phyloP scores from a whole-genome alignment of 345 rosid species.

The Excoecaria agallocha region DNA sequence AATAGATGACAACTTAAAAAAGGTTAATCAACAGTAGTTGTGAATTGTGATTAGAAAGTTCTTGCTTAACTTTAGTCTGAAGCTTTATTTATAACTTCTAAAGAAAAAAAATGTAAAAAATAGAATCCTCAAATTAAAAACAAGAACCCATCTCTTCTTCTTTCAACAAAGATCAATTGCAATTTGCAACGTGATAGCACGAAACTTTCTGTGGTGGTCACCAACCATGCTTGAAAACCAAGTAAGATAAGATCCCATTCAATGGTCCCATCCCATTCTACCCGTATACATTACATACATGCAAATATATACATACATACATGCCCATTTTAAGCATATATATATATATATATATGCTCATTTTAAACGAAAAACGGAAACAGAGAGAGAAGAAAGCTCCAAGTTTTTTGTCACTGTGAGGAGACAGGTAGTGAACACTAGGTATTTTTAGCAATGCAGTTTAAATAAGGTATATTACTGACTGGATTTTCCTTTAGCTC shows the following conservation, averaged over 20 bases:
- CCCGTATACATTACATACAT: neutral
- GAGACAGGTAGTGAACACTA: slow-evolving; percentile 17
- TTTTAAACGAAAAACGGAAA: neutral
- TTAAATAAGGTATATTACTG: slow-evolving; percentile 8
- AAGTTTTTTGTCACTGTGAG: slow-evolving; percentile 5
- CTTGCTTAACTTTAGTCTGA: slow-evolving; percentile 22
- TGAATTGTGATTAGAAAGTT: slow-evolving; percentile 26
- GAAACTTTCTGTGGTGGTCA: slow-evolving; percentile 31
- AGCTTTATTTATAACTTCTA: neutral
- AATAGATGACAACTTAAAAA: slow-evolving; percentile 13
- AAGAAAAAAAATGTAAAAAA: slow-evolving; percentile 10
- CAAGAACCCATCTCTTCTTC: slow-evolving; percentile 7
- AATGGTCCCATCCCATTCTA: neutral
- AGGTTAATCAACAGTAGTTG: slow-evolving; percentile 22
- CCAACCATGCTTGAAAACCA: slow-evolving; percentile 66
- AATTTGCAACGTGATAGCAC: slow-evolving; percentile 25
- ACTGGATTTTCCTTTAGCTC: neutral
- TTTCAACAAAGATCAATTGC: slow-evolving; percentile 40
- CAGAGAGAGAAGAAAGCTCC: slow-evolving; percentile 1
- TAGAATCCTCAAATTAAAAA: slow-evolving; percentile 7
- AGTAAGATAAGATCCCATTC: slow-evolving; percentile 29
- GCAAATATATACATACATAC: neutral
- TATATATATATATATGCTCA: neutral
- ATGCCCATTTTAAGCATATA: neutral
- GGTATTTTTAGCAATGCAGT: slow-evolving; percentile 19